Conservation (phyloP, 2,329 filamentous ascomycete genomes). For the Macrophomina pseudophaseolina region DNA sequence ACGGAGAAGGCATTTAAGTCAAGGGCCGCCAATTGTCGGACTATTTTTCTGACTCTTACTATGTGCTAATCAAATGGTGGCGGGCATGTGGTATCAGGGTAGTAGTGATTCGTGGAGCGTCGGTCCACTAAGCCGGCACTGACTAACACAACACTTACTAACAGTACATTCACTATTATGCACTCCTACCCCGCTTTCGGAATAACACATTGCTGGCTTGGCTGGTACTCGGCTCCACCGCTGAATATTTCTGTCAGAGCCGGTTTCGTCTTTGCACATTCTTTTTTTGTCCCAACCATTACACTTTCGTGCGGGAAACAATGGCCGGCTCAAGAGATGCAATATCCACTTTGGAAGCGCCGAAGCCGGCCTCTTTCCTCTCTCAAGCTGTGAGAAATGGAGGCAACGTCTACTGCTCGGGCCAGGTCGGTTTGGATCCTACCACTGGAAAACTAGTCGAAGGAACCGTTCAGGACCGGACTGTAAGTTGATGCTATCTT, state of each 20-base stretch:
- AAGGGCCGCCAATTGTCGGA: no score
- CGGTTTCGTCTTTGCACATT: background rate
- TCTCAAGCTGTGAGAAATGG: slow-evolving; percentile 11
- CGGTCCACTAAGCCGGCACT: background rate
- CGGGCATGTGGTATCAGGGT: no score
- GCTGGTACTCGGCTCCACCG: no score
- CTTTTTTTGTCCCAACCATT: no score
- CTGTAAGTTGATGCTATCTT: background rate
- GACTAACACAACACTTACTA: slow-evolving; percentile 2
- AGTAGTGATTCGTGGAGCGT: background rate
- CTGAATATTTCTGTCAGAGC: background rate
- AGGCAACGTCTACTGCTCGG: slow-evolving; percentile 11
- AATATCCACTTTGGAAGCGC: background rate
- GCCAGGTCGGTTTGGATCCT: slow-evolving; percentile 1
- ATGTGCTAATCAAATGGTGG: no score
- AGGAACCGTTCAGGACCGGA: slow-evolving; percentile 1
- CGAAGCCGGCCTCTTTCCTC: slow-evolving; percentile 32
- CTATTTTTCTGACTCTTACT: no score
- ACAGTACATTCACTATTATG: background rate
- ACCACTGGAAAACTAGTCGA: slow-evolving; percentile 9
- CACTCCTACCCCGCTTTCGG: no score
- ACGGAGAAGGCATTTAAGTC: no score
- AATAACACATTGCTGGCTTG: no score
- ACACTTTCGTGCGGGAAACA: background rate
- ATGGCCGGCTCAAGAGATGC: background rate